phyloP scores from a whole-genome alignment of 371 early-diverging fungal species.

The Saksenaea oblongispora region DNA sequence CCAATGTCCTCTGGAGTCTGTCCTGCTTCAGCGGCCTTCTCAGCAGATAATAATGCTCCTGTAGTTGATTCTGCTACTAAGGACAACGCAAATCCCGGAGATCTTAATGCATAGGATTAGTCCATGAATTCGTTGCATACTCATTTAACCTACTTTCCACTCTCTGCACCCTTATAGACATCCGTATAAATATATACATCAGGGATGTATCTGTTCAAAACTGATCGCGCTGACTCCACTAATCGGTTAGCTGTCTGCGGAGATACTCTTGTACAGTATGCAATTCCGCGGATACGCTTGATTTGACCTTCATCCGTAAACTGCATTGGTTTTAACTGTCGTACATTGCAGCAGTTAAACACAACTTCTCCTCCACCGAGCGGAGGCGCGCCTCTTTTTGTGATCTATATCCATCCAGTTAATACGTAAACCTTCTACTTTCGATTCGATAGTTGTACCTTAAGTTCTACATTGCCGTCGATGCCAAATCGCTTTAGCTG shows the following conservation, averaged over 20 bases:
- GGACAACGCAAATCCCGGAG: slow-evolving; percentile 91
- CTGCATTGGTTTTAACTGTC: slow-evolving; percentile 79
- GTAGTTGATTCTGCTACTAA: slow-evolving; percentile 93
- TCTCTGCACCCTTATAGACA: slow-evolving; percentile 93
- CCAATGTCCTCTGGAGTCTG: slow-evolving; percentile 92
- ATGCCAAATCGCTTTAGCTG: slow-evolving; percentile 85
- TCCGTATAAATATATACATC: slow-evolving; percentile 98
- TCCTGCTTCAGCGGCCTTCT: slow-evolving; percentile 75
- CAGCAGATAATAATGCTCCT: slow-evolving; percentile 81
- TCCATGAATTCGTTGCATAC: background rate
- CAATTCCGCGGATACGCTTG: slow-evolving; percentile 95
- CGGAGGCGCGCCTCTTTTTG: slow-evolving; percentile 93
- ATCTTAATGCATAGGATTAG: slow-evolving; percentile 31
- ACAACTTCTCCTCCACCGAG: slow-evolving; percentile 92
- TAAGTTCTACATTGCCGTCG: slow-evolving; percentile 80
- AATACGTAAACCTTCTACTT: background rate
- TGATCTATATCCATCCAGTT: slow-evolving; percentile 54
- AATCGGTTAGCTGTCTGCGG: slow-evolving; percentile 94
- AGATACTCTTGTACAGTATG: slow-evolving; percentile 89
- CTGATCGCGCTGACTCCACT: slow-evolving; percentile 83
- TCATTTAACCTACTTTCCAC: slow-evolving; percentile 66
- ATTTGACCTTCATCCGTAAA: slow-evolving; percentile 84
- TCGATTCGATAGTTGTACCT: slow-evolving; percentile 42
- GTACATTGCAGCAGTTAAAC: slow-evolving; percentile 84
- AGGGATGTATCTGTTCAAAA: slow-evolving; percentile 87